phyloP scores from a whole-genome alignment of 2,329 filamentous ascomycete genomes.

The Botrytis galanthina region DNA sequence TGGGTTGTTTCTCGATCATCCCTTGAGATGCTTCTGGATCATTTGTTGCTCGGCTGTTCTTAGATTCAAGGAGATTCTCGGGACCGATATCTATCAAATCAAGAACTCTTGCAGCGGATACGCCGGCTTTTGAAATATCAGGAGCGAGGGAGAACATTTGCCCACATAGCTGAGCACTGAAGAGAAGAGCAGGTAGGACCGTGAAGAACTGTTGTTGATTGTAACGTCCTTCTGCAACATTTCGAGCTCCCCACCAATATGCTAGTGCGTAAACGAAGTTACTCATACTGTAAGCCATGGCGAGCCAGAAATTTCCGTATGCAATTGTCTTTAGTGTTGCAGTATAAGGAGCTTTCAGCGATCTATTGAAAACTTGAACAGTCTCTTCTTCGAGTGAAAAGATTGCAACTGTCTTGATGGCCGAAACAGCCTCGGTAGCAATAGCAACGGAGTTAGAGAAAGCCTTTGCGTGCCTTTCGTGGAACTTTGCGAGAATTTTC shows the following conservation, averaged over 20 bases:
- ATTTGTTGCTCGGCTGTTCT: neutral
- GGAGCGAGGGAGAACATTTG: slow-evolving; percentile 73
- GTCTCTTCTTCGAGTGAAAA: slow-evolving; percentile 56
- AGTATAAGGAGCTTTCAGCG: slow-evolving; percentile 50
- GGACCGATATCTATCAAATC: slow-evolving; percentile 48
- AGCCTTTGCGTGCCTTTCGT: slow-evolving; percentile 9
- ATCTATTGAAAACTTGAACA: slow-evolving; percentile 52
- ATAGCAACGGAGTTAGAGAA: slow-evolving; percentile 6
- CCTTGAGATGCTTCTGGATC: slow-evolving; percentile 7
- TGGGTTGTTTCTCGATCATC: neutral
- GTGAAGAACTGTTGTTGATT: slow-evolving; percentile 68
- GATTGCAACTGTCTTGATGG: slow-evolving; percentile 59
- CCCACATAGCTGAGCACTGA: slow-evolving; percentile 70
- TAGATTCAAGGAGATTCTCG: neutral
- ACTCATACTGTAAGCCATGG: slow-evolving; percentile 57
- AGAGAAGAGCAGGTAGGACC: slow-evolving; percentile 66
- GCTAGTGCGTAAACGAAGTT: slow-evolving; percentile 71
- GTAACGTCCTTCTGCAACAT: slow-evolving; percentile 65
- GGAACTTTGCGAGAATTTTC: slow-evolving; percentile 2
- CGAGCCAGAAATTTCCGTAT: slow-evolving; percentile 53
- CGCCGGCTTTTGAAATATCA: slow-evolving; percentile 64
- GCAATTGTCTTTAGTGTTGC: slow-evolving; percentile 46
- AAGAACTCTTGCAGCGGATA: slow-evolving; percentile 58
- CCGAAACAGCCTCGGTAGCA: slow-evolving; percentile 57
- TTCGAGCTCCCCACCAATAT: slow-evolving; percentile 76